Conservation (phyloP, 2,329 filamentous ascomycete species). For the Aspergillus brasiliensis region DNA sequence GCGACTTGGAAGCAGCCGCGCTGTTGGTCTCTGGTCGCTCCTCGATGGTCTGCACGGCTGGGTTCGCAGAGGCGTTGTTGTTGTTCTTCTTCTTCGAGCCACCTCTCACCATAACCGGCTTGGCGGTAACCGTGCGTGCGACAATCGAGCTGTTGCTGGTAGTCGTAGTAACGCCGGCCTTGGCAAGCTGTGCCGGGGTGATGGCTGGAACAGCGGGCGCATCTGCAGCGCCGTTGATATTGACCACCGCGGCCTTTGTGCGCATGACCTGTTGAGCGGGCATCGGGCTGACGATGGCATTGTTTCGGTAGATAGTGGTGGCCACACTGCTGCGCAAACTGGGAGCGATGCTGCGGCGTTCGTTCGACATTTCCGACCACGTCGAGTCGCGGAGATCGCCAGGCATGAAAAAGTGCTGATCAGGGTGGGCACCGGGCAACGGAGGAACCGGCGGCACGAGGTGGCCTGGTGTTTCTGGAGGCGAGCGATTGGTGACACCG, state of each 20-base stretch:
- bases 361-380: constrained; percentile 73
- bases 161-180: constrained; percentile 37
- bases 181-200: constrained; percentile 52
- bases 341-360: constrained; percentile 53
- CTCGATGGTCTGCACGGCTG: constrained; percentile 21
- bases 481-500: constrained; percentile 89
- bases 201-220: constrained; percentile 74
- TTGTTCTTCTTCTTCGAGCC: constrained; percentile 37
- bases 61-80: constrained; percentile 19
- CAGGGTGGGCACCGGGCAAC: constrained; percentile 70
- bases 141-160: constrained; percentile 46
- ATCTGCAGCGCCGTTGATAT: constrained; percentile 66
- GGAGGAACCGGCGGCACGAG: constrained; percentile 92
- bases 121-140: constrained; percentile 46
- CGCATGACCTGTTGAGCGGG: constrained; percentile 85
- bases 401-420: constrained; percentile 92
- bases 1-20: constrained; percentile 14
- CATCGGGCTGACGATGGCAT: constrained; percentile 75
- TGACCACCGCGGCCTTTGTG: constrained; percentile 89
- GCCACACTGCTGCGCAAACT: constrained; percentile 69
- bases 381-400: constrained; percentile 88
- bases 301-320: constrained; percentile 91
- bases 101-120: constrained; percentile 48
- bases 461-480: constrained; percentile 76
- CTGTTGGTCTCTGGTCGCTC: constrained; percentile 21